phyloP scores from a whole-genome alignment of 2,329 filamentous ascomycete species.

The Aspergillus sp. region DNA sequence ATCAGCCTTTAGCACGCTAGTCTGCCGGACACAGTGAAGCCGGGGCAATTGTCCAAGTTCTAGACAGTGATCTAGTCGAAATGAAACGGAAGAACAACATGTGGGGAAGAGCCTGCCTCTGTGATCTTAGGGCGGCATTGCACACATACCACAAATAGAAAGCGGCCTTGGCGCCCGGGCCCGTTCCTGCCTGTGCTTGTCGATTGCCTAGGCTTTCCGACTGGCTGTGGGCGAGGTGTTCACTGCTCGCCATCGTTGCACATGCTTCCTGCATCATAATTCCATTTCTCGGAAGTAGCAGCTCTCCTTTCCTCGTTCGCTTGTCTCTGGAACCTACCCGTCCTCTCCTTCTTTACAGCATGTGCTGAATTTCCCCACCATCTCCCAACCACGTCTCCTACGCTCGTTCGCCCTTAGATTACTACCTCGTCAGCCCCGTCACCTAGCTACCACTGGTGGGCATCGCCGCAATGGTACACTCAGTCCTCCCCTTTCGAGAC shows the following conservation, averaged over 20 bases:
- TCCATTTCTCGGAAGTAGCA: neutral
- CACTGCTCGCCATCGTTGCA: slow-evolving; percentile 6
- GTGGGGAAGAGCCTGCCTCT: no score
- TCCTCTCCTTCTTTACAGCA: slow-evolving; percentile 10
- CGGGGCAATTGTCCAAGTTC: no score
- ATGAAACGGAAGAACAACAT: no score
- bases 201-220: neutral
- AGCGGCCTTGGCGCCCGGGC: neutral
- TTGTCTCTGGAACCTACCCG: neutral
- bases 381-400: slow-evolving; percentile 3
- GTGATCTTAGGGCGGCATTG: no score
- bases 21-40: no score
- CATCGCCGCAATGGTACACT: slow-evolving; percentile 31
- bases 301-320: slow-evolving; percentile 11
- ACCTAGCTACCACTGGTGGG: slow-evolving; percentile 30
- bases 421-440: slow-evolving; percentile 1
- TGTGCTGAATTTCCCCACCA: slow-evolving; percentile 13
- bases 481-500: slow-evolving; percentile 76
- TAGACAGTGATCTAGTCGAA: no score
- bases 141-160: no score
- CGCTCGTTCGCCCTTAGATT: slow-evolving; percentile 7
- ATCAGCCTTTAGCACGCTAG: no score
- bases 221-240: neutral
- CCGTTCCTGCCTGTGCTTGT: slow-evolving; percentile 14
- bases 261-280: slow-evolving; percentile 15